Conservation (phyloP, 2,329 filamentous ascomycete species). For the Madurella mycetomatis region DNA sequence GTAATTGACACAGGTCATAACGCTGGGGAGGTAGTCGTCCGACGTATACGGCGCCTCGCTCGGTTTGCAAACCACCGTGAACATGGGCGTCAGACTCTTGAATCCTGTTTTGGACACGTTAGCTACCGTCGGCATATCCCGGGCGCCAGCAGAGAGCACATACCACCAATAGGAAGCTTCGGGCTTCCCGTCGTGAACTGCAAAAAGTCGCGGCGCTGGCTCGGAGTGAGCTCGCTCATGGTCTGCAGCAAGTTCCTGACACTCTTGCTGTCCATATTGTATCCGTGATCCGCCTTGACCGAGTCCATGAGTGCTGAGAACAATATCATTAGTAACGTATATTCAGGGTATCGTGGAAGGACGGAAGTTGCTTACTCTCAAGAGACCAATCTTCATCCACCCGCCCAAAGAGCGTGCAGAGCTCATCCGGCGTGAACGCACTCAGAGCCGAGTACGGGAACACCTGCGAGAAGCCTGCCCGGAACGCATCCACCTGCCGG, state of each 20-base stretch:
- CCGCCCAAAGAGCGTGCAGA: conserved; percentile 90
- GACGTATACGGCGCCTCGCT: conserved; percentile 89
- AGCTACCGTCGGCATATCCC: conserved; percentile 24
- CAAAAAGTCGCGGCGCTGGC: conserved; percentile 84
- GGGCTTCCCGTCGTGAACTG: conserved; percentile 98
- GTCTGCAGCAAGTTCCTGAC: conserved; percentile 88
- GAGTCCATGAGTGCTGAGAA: conserved; percentile 83
- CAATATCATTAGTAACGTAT: conserved; percentile 21
- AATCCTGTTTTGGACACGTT: conserved; percentile 59
- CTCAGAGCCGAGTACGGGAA: conserved; percentile 91
- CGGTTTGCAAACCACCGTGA: conserved; percentile 98
- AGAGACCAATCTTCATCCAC: conserved; percentile 96
- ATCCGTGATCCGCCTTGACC: conserved; percentile 97
- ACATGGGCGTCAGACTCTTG: conserved; percentile 95
- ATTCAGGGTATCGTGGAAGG: not conserved
- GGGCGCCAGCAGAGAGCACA: not conserved
- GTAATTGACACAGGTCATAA: conserved; percentile 99
- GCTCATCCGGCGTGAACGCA: conserved; percentile 90
- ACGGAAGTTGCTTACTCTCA: conserved; percentile 67
- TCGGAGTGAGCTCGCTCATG: conserved; percentile 78
- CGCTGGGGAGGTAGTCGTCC: conserved; percentile 97
- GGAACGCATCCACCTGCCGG: conserved; percentile 86
- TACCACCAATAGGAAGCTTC: conserved; percentile 96
- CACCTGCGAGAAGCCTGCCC: conserved; percentile 85
- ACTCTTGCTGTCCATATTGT: conserved; percentile 96